phyloP scores from a whole-genome alignment of 768 basidiomycete species.

The Mycena venus region DNA sequence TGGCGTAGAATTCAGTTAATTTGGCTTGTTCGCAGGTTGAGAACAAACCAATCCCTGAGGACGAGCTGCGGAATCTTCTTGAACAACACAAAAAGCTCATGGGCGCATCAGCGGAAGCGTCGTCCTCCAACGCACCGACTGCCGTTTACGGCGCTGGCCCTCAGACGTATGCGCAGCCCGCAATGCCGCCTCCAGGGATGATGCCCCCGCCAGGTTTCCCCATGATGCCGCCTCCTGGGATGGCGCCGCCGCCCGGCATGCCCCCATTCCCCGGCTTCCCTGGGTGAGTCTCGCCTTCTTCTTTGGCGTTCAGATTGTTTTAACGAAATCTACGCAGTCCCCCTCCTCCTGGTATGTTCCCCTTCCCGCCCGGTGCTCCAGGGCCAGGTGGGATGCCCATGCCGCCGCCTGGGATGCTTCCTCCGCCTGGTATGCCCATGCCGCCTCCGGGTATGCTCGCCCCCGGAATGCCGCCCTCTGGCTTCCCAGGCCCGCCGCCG shows the following conservation, averaged over 20 bases:
- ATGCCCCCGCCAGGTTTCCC: constrained; percentile 32
- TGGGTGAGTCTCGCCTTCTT: constrained; percentile 9
- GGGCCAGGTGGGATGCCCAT: constrained; percentile 60
- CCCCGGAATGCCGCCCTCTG: constrained; percentile 52
- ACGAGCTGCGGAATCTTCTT: constrained; percentile 87
- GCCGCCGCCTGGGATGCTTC: constrained; percentile 46
- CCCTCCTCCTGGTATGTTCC: constrained; percentile 47
- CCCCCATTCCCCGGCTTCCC: constrained; percentile 39
- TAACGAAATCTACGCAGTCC: not conserved
- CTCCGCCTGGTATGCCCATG: constrained; percentile 66
- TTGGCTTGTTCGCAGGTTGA: constrained; percentile 58
- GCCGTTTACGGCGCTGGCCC: constrained; percentile 83
- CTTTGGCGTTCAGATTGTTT: not conserved
- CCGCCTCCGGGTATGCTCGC: constrained; percentile 34
- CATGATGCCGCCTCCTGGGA: constrained; percentile 41
- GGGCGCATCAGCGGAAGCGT: constrained; percentile 66
- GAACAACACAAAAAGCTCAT: constrained; percentile 94
- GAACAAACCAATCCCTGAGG: constrained; percentile 82
- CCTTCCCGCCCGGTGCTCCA: constrained; percentile 70
- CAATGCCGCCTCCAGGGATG: constrained; percentile 48
- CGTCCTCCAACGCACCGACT: constrained; percentile 51
- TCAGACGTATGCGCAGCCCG: constrained; percentile 73
- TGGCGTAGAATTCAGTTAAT: not conserved
- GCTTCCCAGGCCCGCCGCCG: constrained; percentile 48
- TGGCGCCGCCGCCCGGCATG: constrained; percentile 40